Percentiles rank a stretch among this genome's conserved stretches.
Conservation (phyloP, 768 basidiomycete species). For the Candolleomyces efflorescens region DNA sequence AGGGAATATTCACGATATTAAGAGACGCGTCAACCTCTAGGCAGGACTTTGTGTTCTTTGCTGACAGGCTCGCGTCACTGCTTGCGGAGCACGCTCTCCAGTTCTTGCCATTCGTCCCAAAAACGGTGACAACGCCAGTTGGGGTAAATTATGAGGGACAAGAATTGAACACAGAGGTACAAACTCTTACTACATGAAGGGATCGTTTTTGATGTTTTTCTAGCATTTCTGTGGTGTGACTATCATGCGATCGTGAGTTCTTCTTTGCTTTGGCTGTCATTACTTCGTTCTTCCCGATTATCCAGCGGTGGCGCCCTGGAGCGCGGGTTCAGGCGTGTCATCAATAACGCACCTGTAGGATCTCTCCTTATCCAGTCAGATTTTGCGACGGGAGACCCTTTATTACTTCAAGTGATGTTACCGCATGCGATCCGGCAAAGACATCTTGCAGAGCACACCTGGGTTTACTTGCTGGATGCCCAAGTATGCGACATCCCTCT, state of each 20-base stretch:
- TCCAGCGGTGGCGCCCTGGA: constrained; percentile 84
- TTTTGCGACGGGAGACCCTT: constrained; percentile 77
- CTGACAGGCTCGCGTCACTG: constrained; percentile 80
- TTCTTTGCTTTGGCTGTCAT: not conserved
- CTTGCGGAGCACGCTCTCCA: constrained; percentile 83
- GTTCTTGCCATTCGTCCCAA: constrained; percentile 66
- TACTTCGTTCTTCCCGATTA: not conserved
- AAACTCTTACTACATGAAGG: not conserved
- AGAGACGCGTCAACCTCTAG: constrained; percentile 65
- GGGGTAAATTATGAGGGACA: constrained; percentile 55
- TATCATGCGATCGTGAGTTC: constrained; percentile 78
- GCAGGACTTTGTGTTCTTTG: constrained; percentile 92
- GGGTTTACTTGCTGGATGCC: constrained; percentile 87
- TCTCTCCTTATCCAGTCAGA: constrained; percentile 91
- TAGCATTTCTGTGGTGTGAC: constrained; percentile 84
- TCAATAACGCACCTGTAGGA: constrained; percentile 83
- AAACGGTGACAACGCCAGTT: constrained; percentile 65
- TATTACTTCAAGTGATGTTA: constrained; percentile 78
- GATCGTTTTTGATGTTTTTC: not conserved
- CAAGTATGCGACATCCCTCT: constrained; percentile 22
- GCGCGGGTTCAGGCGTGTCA: constrained; percentile 83
- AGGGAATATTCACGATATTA: constrained; percentile 90
- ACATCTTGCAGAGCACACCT: constrained; percentile 59
- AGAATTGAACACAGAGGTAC: constrained; percentile 56
- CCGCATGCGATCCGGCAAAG: constrained; percentile 69